These are phyloP conservation scores for Heimioporus sp. DNA, from an alignment of 768 basidiomycete genomes.

Conservation along the genomic window DNA sequence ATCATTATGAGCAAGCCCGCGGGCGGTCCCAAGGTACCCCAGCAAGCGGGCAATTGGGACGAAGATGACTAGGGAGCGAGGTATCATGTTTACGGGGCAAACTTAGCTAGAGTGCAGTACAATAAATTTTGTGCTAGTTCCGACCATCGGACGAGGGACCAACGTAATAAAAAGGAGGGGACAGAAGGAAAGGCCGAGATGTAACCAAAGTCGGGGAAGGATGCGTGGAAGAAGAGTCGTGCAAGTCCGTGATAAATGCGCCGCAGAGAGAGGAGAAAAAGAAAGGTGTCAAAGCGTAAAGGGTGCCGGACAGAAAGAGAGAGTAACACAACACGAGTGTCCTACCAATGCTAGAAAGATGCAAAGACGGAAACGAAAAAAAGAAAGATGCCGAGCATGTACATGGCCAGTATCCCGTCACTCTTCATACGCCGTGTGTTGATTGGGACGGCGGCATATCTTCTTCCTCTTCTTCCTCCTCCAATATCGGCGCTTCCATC, in stretches of 20 bases:
- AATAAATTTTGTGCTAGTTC: constrained; percentile 26
- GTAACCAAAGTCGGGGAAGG: no score
- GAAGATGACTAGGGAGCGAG: constrained; percentile 47
- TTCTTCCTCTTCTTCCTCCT: constrained; percentile 60
- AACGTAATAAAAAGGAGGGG: constrained; percentile 6
- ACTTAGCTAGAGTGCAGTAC: constrained; percentile 24
- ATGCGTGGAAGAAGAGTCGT: constrained; percentile 9
- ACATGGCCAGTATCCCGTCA: constrained; percentile 6
- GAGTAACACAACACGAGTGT: constrained; percentile 26
- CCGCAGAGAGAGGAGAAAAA: constrained; percentile 9
- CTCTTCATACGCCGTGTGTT: constrained; percentile 23
- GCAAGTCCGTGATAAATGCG: constrained; percentile 36
- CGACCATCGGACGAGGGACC: constrained; percentile 16
- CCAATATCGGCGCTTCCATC: constrained; percentile 61
- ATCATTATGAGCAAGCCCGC: constrained; percentile 98
- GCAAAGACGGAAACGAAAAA: background rate
- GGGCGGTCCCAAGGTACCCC: constrained; percentile 83
- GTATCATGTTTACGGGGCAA: constrained; percentile 11
- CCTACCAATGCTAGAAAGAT: constrained; percentile 10
- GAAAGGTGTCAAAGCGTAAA: background rate
- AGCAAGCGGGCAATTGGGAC: constrained; percentile 87
- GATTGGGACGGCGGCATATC: constrained; percentile 29
- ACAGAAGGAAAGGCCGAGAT: background rate
- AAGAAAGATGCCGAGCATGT: constrained; percentile 7
- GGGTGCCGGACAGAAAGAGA: constrained; percentile 5